Percentiles rank a stretch among this genome's conserved stretches.
phyloP scores from a whole-genome alignment of 2,329 filamentous ascomycete species.

The Aspergillus puulaauensis region DNA sequence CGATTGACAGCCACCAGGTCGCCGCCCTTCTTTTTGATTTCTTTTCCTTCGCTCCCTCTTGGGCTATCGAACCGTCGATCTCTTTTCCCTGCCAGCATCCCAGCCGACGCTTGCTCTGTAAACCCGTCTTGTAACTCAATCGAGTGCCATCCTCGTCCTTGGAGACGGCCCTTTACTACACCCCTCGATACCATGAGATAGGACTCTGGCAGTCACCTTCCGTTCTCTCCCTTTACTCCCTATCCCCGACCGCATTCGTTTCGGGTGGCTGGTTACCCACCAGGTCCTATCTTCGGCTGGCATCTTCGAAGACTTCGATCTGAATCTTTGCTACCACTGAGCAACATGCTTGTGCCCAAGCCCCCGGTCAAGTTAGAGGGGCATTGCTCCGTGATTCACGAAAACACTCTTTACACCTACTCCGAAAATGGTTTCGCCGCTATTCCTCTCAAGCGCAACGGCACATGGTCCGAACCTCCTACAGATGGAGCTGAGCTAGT shows the following conservation, averaged over 20 bases:
- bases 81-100: not conserved
- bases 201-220: slow-evolving; percentile 37
- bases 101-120: slow-evolving; percentile 6
- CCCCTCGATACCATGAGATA: slow-evolving; percentile 31
- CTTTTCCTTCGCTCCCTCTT: slow-evolving; percentile 9
- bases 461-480: slow-evolving; percentile 67
- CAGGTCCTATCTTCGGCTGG: slow-evolving; percentile 29
- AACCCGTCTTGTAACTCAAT: slow-evolving; percentile 1
- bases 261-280: slow-evolving; percentile 27
- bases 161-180: slow-evolving; percentile 2
- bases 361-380: slow-evolving; percentile 69
- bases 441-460: slow-evolving; percentile 66
- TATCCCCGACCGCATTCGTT: slow-evolving; percentile 13
- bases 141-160: slow-evolving; percentile 8
- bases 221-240: slow-evolving; percentile 23
- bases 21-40: slow-evolving; percentile 15
- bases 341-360: slow-evolving; percentile 68
- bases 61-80: slow-evolving; percentile 5
- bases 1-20: slow-evolving; percentile 19
- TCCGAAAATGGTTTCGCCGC: slow-evolving; percentile 73
- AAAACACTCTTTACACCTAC: slow-evolving; percentile 83
- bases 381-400: slow-evolving; percentile 77
- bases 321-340: slow-evolving; percentile 7
- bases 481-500: slow-evolving; percentile 63
- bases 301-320: slow-evolving; percentile 22